Percentiles rank a stretch among this genome's conserved stretches.
Conservation (phyloP, 225 moss, liverwort and hornwort species). For the Anthoceros angustus region DNA sequence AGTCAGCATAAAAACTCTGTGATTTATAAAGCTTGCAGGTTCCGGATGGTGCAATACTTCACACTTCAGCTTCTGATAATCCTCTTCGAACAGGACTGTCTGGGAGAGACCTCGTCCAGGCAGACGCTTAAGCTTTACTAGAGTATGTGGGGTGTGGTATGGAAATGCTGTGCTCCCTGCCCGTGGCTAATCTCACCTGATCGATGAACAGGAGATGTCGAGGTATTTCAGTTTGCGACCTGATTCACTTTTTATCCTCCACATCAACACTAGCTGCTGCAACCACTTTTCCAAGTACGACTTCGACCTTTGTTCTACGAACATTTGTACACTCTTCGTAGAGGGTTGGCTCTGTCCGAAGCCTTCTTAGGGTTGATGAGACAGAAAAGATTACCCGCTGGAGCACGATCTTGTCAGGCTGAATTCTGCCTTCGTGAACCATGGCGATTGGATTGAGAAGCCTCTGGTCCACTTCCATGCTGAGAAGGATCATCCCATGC, state of each 20-base stretch:
- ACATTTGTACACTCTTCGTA: no score
- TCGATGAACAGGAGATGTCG: conserved; percentile 63
- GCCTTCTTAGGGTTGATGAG: conserved; percentile 17
- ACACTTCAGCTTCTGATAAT: background rate
- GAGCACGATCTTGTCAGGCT: conserved; percentile 62
- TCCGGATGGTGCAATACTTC: background rate
- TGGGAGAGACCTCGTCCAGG: conserved; percentile 44
- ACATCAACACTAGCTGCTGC: background rate
- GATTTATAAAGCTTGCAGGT: background rate
- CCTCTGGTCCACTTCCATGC: background rate
- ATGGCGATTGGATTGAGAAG: background rate
- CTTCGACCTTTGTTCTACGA: conserved; percentile 4
- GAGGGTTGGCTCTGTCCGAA: no score
- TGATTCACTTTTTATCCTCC: conserved; percentile 37
- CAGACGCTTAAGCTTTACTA: conserved; percentile 51
- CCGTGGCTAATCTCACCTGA: conserved; percentile 60
- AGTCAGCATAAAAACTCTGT: no score
- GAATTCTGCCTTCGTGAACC: conserved; percentile 79
- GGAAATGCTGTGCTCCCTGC: conserved; percentile 15
- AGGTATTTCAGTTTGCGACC: conserved; percentile 74
- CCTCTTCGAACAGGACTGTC: conserved; percentile 38
- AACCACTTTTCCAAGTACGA: conserved; percentile 9
- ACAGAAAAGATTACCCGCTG: conserved; percentile 27
- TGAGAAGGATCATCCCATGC: background rate
- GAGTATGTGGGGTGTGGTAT: conserved; percentile 34